Percentiles rank a stretch among this genome's conserved stretches.
phyloP scores from a whole-genome alignment of 2,329 filamentous ascomycete genomes.

The Helicocarpus griseus region DNA sequence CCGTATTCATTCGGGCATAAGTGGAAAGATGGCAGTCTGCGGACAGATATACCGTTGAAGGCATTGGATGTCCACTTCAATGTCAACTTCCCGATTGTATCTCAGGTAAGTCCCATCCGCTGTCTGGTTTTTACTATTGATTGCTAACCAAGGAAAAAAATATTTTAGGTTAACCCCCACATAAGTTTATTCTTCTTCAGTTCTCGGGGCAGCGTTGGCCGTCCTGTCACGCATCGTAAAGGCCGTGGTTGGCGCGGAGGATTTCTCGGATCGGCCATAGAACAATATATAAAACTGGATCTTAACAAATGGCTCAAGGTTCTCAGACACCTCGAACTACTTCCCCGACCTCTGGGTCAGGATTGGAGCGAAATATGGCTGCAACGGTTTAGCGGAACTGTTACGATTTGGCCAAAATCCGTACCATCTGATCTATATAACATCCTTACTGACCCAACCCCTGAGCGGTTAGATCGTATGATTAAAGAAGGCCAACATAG shows the following conservation, averaged over 20 bases:
- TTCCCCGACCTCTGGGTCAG: constrained; percentile 82
- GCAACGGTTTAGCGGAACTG: constrained; percentile 85
- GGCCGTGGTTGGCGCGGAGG: constrained; percentile 94
- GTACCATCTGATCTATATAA: constrained; percentile 69
- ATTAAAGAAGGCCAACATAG: constrained; percentile 82
- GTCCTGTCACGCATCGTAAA: constrained; percentile 85
- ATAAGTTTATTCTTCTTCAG: constrained; percentile 99
- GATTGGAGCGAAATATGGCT: constrained; percentile 97
- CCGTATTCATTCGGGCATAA: constrained; percentile 98
- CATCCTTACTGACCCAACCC: constrained; percentile 75
- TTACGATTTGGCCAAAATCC: constrained; percentile 91
- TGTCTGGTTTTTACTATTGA: background rate
- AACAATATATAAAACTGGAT: constrained; percentile 94
- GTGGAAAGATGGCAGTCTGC: constrained; percentile 93
- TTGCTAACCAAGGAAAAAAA: background rate
- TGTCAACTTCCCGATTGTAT: constrained; percentile 90
- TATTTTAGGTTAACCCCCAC: constrained; percentile 82
- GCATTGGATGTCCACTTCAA: constrained; percentile 95
- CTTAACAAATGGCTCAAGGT: constrained; percentile 97
- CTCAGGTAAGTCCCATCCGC: constrained; percentile 34
- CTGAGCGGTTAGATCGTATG: constrained; percentile 71
- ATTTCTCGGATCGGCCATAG: constrained; percentile 81
- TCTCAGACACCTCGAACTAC: constrained; percentile 78
- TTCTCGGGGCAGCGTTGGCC: constrained; percentile 80
- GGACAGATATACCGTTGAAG: constrained; percentile 92